Percentiles rank a stretch among this genome's conserved stretches.
phyloP scores from a whole-genome alignment of 495 filamentous ascomycete genomes.

The Pyronema domesticum region DNA sequence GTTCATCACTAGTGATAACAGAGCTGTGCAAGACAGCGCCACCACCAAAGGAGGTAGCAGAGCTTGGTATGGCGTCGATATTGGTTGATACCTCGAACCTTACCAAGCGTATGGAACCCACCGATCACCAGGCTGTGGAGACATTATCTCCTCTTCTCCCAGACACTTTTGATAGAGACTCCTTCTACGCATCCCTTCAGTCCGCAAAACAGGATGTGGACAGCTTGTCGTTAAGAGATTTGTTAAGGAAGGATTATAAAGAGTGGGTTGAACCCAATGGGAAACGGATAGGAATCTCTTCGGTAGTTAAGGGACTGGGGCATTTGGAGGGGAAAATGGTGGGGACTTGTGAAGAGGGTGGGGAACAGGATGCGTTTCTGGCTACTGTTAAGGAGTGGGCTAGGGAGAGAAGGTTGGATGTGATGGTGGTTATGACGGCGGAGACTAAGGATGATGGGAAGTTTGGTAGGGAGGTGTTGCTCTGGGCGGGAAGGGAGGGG shows the following conservation, averaged over 20 bases:
- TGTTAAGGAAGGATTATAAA: slow-evolving; percentile 85
- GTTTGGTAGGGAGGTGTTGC: slow-evolving; percentile 57
- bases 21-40: slow-evolving; percentile 39
- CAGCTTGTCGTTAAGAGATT: slow-evolving; percentile 47
- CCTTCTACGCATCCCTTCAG: slow-evolving; percentile 46
- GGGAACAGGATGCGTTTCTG: slow-evolving; percentile 28
- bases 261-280: slow-evolving; percentile 47
- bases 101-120: slow-evolving; percentile 46
- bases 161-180: slow-evolving; percentile 29
- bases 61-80: slow-evolving; percentile 61
- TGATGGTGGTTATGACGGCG: slow-evolving; percentile 62
- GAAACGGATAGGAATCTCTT: slow-evolving; percentile 53
- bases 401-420: slow-evolving; percentile 37
- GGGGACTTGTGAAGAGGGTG: slow-evolving; percentile 12
- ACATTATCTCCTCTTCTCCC: slow-evolving; percentile 26
- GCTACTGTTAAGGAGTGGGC: slow-evolving; percentile 38
- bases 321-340: slow-evolving; percentile 8
- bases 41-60: slow-evolving; percentile 43
- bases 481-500: slow-evolving; percentile 38
- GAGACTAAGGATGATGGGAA: slow-evolving; percentile 27
- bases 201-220: slow-evolving; percentile 56
- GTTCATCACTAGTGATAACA: slow-evolving; percentile 55
- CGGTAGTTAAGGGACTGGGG: slow-evolving; percentile 47
- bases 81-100: slow-evolving; percentile 75
- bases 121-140: slow-evolving; percentile 50